Evolutionary conservation across 306 rosid genomes (phyloP), one percentile per base, ranked within the genome.

Genomic region (Sphenostylis stenocarpa): DNA sequence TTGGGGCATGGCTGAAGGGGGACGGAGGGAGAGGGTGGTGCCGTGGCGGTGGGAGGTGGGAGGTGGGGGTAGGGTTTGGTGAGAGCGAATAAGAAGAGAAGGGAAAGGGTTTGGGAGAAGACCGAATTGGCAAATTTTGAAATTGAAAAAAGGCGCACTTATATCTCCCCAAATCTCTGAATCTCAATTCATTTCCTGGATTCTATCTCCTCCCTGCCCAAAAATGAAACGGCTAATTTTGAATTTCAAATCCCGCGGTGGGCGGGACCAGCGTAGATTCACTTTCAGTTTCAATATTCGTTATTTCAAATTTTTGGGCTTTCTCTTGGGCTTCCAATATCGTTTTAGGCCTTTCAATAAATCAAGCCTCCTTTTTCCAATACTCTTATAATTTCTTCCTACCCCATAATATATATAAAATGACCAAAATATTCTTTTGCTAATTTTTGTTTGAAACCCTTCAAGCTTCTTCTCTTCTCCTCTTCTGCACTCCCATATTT

Each of bases 1-100:
- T 73, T 92, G 92, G 13, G 92, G 85, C 97, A 90, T 92, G 61
- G 43, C 80, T 23, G 12, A 19, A 58, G 9, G 4, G 9, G 0
- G 26, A 11, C 19, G 23, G 4, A 5, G 48, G 51, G 2, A 12
- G 20, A 28, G 41, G 13, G 62, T 7, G 31, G 6, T 58, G 64
- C 13, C 26, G 17, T 6, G 12, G 60, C 10, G 45, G 45, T 39
- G 43, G n/a, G n/a, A 26, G 28, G 28, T 1, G 47, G 43, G 43
- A 38, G 43, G 43, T 8, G 43, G 43, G 8, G 43, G 0, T 38
- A 38, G 43, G 66, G 5, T 4, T 58, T 33, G 3, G 56, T 0
- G 67, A 8, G 24, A 19, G 38, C 34, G 45, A 26, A 2, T 39
- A 48, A 36, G 20, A 45, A 14, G 29, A 8, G 68, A 28, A n/a